A percentile compares a stretch with the other conserved stretches of the same genome.
Evolutionary conservation across 2,329 filamentous ascomycete genomes (phyloP).

Genomic region (Aspergillus pseudoviridinutans): DNA sequence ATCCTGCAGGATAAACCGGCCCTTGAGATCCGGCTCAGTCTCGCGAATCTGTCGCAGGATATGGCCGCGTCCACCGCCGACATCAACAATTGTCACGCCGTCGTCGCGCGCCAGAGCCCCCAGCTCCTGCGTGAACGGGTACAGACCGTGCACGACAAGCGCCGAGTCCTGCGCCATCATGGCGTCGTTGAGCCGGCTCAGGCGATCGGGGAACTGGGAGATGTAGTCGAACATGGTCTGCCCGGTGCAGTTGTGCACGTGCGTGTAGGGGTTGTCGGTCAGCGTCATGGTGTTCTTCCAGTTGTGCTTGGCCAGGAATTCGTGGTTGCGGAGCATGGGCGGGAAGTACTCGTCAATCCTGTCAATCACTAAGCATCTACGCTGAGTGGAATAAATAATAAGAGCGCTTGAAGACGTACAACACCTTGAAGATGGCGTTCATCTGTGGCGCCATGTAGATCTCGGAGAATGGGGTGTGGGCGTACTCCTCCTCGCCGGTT

Average conservation of each 20-base stretch:
- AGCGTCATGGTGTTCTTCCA: constrained; percentile 13
- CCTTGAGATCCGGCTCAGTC: constrained; percentile 8
- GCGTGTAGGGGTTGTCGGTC: constrained; percentile 15
- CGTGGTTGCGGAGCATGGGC: constrained; percentile 10
- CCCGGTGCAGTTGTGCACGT: constrained; percentile 13
- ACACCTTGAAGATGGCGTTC: constrained; percentile 8
- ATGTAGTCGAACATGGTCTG: constrained; percentile 18
- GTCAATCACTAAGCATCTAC: neutral
- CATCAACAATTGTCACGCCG: constrained; percentile 17
- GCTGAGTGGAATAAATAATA: too few relatives aligned
- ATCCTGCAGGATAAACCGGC: constrained; percentile 22
- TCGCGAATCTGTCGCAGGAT: constrained; percentile 12
- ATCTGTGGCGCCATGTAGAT: constrained; percentile 13
- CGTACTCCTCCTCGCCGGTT: constrained; percentile 14
- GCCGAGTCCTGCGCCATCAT: constrained; percentile 15
- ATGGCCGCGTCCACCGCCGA: constrained; percentile 19
- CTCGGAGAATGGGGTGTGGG: constrained; percentile 18
- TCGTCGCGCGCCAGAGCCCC: constrained; percentile 5
- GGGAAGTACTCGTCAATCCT: constrained; percentile 12
- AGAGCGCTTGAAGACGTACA: constrained; percentile 4
- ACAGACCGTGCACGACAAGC: constrained; percentile 18
- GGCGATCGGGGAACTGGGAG: constrained; percentile 6
- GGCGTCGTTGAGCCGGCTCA: constrained; percentile 13
- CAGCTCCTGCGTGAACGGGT: constrained; percentile 15
- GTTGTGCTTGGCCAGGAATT: constrained; percentile 13